Base-by-base conservation (phyloP, 192 early-diverging fungal species). In the Fimicolochytrium jonesii region DNA sequence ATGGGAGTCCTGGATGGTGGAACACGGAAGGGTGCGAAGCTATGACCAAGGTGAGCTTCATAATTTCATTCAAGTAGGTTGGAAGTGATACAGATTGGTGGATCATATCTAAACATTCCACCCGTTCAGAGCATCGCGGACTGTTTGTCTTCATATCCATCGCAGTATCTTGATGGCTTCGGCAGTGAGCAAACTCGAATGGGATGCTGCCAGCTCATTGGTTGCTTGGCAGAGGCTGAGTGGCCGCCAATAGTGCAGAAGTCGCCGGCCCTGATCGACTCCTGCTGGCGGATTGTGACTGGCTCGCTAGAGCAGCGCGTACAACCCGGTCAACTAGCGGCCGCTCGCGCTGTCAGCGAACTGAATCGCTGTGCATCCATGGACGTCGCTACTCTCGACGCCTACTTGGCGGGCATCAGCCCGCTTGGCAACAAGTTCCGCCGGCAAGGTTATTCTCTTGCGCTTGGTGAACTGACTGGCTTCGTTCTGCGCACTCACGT, bases 301-400 rank as follows among this genome's bases (percentile, higher is more conserved):
- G 70, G 52, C 7, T 79, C 80, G 20, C 64, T 91, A n/a, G 76
- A 77, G 33, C 80, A 87, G 17, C 76, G 77, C 29, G 89, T 90
- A 59, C 86, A 88, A 46, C 59, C 62, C 54, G 79, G 88, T 13
- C 86, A 88, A 55, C 66, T 68, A 1, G 59, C 25, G 31, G 71
- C 68, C 25, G 67, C 68, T 3, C 4, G 6, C 13, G 59, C 74
- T 7, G 35, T 68, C 15, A 36, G 23, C 6, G 22, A 11, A 9
- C 20, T 56, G 37, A 53, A 29, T 32, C 1, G 15, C 15, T 61
- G 59, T 48, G 31, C 18, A n/a, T 13, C 39, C 5, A 11, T 59
- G 11, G 41, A 45, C 42, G 15, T 3, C 2, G 42, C 11, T 10
- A 59, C 42, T 43, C 56, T 78, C 33, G 43, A 64, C 5, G 66